Percentiles rank a stretch among this genome's conserved stretches.
phyloP scores from a whole-genome alignment of 805 yeast species.

The Saccharomycopsis synnaedendra region DNA sequence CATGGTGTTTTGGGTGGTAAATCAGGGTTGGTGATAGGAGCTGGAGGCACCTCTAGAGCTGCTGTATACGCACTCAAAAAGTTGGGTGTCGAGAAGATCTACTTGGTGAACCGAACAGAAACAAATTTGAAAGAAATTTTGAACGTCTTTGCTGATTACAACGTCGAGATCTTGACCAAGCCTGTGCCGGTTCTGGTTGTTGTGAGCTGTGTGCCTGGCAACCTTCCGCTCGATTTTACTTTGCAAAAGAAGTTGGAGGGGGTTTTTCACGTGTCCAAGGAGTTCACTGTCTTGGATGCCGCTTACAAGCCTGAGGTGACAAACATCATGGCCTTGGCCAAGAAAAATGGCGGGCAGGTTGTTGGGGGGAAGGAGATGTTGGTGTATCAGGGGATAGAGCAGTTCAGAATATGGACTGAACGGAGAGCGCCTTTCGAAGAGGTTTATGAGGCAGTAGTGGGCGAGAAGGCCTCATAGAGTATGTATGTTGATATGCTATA shows the following conservation, averaged over 20 bases:
- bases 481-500: too few species aligned
- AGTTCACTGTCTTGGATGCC: slow-evolving; percentile 55
- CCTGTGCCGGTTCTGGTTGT: slow-evolving; percentile 40
- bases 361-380: slow-evolving; percentile 88
- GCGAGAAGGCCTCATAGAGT: too few species aligned
- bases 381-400: slow-evolving; percentile 86
- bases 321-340: slow-evolving; percentile 75
- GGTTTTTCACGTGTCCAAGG: slow-evolving; percentile 29
- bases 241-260: slow-evolving; percentile 37
- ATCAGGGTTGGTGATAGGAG: slow-evolving; percentile 76
- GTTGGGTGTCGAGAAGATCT: slow-evolving; percentile 69
- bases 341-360: slow-evolving; percentile 60
- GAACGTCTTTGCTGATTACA: slow-evolving; percentile 42
- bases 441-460: slow-evolving; percentile 46
- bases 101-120: slow-evolving; percentile 69
- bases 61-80: slow-evolving; percentile 77
- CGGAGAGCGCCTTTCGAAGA: slow-evolving; percentile 49
- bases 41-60: slow-evolving; percentile 96
- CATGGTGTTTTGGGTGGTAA: slow-evolving; percentile 45
- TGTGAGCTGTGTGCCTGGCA: slow-evolving; percentile 80
- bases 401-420: slow-evolving; percentile 71
- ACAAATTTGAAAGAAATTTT: slow-evolving; percentile 52
- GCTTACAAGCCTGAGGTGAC: slow-evolving; percentile 88
- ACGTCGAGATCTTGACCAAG: slow-evolving; percentile 33
- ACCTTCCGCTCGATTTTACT: slow-evolving; percentile 47